These are phyloP conservation scores for Eucalyptus polyanthemos DNA, from an alignment of 345 rosid genomes.

Conservation along the genomic window DNA sequence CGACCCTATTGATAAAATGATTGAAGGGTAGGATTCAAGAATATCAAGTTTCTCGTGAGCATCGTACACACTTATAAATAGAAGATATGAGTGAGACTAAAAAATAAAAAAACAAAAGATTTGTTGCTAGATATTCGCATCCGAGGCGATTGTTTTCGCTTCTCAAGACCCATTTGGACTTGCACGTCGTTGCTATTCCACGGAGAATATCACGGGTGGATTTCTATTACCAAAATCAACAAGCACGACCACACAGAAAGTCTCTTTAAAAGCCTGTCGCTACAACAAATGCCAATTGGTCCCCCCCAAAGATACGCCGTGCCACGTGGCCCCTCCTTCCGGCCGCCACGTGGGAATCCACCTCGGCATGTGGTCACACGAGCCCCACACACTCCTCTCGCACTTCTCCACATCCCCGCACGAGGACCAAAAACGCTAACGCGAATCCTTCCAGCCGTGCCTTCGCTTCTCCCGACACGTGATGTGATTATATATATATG, in stretches of 20 bases:
- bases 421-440: not conserved
- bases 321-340: not conserved
- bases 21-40: too few relatives aligned
- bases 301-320: not conserved
- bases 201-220: not conserved
- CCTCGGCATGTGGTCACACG: slow-evolving; percentile 1
- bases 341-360: not conserved
- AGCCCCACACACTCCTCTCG: not conserved
- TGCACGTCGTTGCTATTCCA: not conserved
- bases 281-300: not conserved
- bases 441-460: not conserved
- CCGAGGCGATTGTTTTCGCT: not conserved
- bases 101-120: not conserved
- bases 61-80: too few relatives aligned
- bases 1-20: too few relatives aligned
- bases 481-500: not conserved
- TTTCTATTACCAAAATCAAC: not conserved
- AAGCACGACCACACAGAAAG: not conserved
- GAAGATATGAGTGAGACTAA: not conserved
- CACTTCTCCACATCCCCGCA: not conserved
- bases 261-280: not conserved
- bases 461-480: not conserved
- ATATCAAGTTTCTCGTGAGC: too few relatives aligned
- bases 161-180: not conserved
- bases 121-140: not conserved